These are phyloP conservation scores for Hyphodiscus sp. DNA, from an alignment of 2,329 filamentous ascomycete genomes.

Conservation along the genomic window DNA sequence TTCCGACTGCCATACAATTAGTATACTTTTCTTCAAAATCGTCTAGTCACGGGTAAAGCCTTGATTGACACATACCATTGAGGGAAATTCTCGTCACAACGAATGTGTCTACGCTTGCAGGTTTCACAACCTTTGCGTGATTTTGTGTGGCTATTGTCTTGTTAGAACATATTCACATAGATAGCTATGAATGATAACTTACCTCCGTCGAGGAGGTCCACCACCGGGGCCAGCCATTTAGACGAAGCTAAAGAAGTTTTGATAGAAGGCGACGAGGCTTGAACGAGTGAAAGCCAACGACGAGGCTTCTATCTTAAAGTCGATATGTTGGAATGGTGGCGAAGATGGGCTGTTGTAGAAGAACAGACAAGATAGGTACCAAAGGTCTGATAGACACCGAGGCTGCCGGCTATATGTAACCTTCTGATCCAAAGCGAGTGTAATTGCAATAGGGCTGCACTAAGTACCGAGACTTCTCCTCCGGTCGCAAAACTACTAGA, in stretches of 20 bases:
- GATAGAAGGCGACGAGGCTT: conserved; percentile 30
- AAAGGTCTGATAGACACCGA: conserved; percentile 16
- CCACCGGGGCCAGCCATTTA: conserved; percentile 90
- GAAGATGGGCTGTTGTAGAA: conserved; percentile 9
- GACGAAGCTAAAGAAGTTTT: conserved; percentile 23
- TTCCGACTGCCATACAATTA: conserved; percentile 62
- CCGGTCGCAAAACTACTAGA: conserved; percentile 16
- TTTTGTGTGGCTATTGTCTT: conserved; percentile 77
- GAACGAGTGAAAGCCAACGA: conserved; percentile 32
- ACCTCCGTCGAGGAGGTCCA: conserved; percentile 75
- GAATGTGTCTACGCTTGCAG: conserved; percentile 94
- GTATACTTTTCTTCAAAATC: conserved; percentile 1
- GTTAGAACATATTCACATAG: conserved; percentile 12
- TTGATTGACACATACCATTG: conserved; percentile 65
- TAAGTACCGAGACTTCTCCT: conserved; percentile 13
- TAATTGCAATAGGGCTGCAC: conserved; percentile 22
- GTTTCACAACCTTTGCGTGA: conserved; percentile 97
- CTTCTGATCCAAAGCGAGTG: conserved; percentile 25
- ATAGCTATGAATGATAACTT: conserved; percentile 24
- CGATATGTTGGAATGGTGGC: conserved; percentile 6
- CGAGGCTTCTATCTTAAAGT: conserved; percentile 19
- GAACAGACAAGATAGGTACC: conserved; percentile 15
- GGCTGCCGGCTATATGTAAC: conserved; percentile 26
- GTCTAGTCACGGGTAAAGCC: neutral
- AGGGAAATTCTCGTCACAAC: conserved; percentile 95